These are phyloP conservation scores for Candida maesae DNA, from an alignment of 805 yeast species.

Conservation along the genomic window DNA sequence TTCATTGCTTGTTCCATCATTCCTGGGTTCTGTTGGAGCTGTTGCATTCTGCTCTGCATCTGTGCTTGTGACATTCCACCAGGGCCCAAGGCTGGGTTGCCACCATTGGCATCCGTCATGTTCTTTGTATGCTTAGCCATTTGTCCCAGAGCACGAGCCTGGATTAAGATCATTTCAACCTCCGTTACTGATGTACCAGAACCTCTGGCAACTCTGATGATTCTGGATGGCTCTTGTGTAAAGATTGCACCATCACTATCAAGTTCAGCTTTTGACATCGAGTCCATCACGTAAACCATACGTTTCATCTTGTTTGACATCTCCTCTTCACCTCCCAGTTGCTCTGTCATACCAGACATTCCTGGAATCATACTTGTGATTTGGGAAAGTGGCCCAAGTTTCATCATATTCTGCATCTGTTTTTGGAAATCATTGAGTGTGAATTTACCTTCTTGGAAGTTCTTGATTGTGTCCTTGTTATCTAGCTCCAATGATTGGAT, in stretches of 20 bases:
- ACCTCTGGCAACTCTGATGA: slow-evolving; percentile 89
- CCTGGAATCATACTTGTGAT: slow-evolving; percentile 95
- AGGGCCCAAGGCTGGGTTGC: slow-evolving; percentile 31
- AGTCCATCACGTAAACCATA: slow-evolving; percentile 90
- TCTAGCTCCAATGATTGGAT: slow-evolving; percentile 84
- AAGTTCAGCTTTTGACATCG: slow-evolving; percentile 90
- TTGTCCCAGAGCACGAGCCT: slow-evolving; percentile 89
- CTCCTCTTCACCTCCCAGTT: slow-evolving; percentile 82
- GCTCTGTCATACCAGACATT: slow-evolving; percentile 80
- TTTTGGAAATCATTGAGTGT: slow-evolving; percentile 88
- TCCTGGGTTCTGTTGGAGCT: slow-evolving; percentile 66
- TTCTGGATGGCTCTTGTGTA: slow-evolving; percentile 75
- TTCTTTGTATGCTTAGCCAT: slow-evolving; percentile 74
- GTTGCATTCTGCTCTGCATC: slow-evolving; percentile 53
- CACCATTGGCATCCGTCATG: slow-evolving; percentile 1
- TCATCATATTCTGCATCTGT: slow-evolving; percentile 91
- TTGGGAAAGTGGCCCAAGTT: slow-evolving; percentile 94
- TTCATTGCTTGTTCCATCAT: slow-evolving; percentile 65
- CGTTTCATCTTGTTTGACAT: slow-evolving; percentile 77
- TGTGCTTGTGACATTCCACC: slow-evolving; percentile 32
- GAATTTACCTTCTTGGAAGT: slow-evolving; percentile 91
- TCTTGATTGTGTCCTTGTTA: slow-evolving; percentile 86
- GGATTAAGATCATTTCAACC: slow-evolving; percentile 87
- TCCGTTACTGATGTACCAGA: slow-evolving; percentile 91
- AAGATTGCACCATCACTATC: slow-evolving; percentile 86